phyloP scores from a whole-genome alignment of 768 basidiomycete genomes.

The Hypholoma sublateritium region DNA sequence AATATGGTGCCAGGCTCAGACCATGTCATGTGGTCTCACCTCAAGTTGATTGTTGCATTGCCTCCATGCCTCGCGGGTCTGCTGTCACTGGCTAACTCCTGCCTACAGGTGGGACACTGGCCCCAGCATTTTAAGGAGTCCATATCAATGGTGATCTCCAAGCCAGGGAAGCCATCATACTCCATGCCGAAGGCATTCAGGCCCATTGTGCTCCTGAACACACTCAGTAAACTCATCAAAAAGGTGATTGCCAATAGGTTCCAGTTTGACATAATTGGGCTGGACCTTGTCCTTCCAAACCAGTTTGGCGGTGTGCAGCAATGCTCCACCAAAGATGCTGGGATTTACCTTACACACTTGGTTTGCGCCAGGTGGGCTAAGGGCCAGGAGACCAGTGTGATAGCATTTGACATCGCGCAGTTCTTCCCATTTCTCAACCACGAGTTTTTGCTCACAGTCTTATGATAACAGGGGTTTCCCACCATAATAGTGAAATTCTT shows the following conservation, averaged over 20 bases:
- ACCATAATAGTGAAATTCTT: conserved; percentile 1
- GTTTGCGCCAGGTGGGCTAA: conserved; percentile 18
- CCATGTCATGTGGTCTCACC: background rate
- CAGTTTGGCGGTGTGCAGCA: background rate
- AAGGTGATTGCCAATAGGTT: no score
- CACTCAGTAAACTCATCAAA: no score
- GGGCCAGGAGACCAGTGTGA: conserved; percentile 11
- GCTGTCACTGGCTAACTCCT: no score
- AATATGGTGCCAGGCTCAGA: background rate
- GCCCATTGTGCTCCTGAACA: no score
- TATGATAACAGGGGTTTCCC: background rate
- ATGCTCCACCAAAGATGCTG: conserved; percentile 20
- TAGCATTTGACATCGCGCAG: background rate
- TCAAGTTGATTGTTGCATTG: background rate
- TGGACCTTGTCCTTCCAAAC: no score
- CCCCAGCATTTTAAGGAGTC: no score
- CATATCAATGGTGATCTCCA: no score
- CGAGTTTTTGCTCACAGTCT: background rate
- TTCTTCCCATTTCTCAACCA: conserved; percentile 1
- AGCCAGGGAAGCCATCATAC: no score
- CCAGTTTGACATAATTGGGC: no score
- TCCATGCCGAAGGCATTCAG: no score
- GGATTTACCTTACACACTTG: conserved; percentile 17
- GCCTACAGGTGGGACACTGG: no score
- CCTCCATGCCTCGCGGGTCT: no score